A percentile compares a stretch with the other conserved stretches of the same genome.
phyloP scores from a whole-genome alignment of 2,329 filamentous ascomycete genomes.

The Verticillium klebahnii region DNA sequence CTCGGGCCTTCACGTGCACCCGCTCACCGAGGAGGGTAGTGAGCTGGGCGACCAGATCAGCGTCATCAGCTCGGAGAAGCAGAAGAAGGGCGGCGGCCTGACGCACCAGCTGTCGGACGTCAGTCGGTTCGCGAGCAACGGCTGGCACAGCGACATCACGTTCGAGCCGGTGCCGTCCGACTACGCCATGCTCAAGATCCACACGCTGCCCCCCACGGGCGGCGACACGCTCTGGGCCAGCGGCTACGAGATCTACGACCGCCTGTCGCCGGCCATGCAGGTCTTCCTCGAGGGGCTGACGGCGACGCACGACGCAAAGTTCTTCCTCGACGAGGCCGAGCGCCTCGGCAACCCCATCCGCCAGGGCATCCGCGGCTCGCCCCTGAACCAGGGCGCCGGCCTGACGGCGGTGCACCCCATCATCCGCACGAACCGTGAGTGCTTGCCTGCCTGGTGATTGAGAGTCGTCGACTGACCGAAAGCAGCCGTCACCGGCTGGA shows the following conservation, averaged over 20 bases:
- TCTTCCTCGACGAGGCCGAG: constrained; percentile 45
- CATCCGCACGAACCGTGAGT: constrained; percentile 49
- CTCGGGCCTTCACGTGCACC: constrained; percentile 50
- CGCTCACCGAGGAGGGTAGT: constrained; percentile 45
- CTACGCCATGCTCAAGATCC: constrained; percentile 42
- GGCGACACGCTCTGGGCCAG: constrained; percentile 43
- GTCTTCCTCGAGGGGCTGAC: constrained; percentile 43
- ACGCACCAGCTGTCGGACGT: constrained; percentile 47
- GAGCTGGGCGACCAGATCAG: constrained; percentile 51
- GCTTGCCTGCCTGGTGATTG: background rate
- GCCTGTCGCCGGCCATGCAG: constrained; percentile 42
- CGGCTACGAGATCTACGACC: constrained; percentile 49
- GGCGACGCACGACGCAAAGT: constrained; percentile 42
- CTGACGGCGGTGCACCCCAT: constrained; percentile 48
- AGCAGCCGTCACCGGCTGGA: constrained; percentile 50
- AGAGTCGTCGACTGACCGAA: background rate
- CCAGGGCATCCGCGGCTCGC: constrained; percentile 43
- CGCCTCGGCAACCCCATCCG: constrained; percentile 41
- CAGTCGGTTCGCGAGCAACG: constrained; percentile 37
- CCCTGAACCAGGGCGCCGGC: constrained; percentile 50
- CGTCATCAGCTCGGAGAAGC: constrained; percentile 51
- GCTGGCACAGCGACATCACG: constrained; percentile 30
- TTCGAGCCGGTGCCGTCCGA: constrained; percentile 41
- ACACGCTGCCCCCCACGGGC: constrained; percentile 36
- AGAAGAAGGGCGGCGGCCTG: constrained; percentile 48